Conservation (phyloP, 169 alveolate species). For the Babesia bigemina region DNA sequence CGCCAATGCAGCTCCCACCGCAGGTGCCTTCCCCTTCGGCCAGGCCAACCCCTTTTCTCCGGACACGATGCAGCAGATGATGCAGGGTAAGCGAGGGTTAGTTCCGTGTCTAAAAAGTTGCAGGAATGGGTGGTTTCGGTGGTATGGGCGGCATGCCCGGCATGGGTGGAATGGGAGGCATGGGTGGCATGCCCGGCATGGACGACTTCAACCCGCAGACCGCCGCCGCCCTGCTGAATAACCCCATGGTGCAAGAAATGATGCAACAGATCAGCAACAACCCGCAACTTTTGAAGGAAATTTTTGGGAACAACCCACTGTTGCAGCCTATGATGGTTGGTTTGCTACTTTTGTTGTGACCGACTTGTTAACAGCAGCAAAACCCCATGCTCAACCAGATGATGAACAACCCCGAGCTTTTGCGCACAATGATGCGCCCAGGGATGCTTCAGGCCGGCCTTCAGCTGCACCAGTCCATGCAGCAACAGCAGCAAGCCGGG, state of each 20-base stretch:
- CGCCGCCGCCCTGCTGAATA: conserved; percentile 68
- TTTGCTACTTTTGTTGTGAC: neutral
- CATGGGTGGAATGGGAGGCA: conserved; percentile 17
- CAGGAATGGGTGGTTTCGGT: conserved; percentile 5
- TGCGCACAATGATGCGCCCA: conserved; percentile 83
- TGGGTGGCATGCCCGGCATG: conserved; percentile 47
- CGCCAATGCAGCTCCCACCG: conserved; percentile 25
- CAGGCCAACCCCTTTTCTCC: conserved; percentile 50
- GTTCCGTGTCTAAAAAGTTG: neutral
- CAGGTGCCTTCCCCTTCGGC: conserved; percentile 22
- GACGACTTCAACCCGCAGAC: conserved; percentile 58
- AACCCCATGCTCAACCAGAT: conserved; percentile 83
- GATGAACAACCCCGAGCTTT: conserved; percentile 84
- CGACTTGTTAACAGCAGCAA: conserved; percentile 38
- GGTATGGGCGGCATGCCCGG: conserved; percentile 23
- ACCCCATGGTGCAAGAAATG: conserved; percentile 81
- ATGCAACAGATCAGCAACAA: conserved; percentile 73
- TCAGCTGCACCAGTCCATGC: conserved; percentile 75
- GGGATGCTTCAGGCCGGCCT: conserved; percentile 82
- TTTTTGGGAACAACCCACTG: conserved; percentile 59
- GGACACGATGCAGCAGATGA: conserved; percentile 68
- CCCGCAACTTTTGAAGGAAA: conserved; percentile 72
- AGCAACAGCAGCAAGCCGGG: conserved; percentile 22
- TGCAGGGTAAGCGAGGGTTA: conserved; percentile 30
- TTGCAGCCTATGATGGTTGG: conserved; percentile 68